Conservation (phyloP, 345 rosid genomes). For the Eucalyptus cloeziana region DNA sequence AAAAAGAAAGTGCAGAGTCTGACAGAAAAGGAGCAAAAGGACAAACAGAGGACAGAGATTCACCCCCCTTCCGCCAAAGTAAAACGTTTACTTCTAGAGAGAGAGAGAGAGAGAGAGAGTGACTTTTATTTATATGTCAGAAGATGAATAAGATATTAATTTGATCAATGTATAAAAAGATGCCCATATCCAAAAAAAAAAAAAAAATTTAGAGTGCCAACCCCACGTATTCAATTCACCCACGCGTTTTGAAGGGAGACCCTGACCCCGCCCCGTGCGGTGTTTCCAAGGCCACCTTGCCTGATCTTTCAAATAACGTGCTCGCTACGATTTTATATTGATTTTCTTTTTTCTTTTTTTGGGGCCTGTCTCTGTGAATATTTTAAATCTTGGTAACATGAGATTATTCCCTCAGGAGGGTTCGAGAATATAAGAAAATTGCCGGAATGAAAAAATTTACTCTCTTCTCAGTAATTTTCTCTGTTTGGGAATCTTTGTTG, state of each 20-base stretch:
- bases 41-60: not conserved
- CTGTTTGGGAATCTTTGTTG: not conserved
- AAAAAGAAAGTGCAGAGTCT: not conserved
- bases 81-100: not conserved
- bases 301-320: not conserved
- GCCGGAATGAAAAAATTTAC: not conserved
- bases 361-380: not conserved
- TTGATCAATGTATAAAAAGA: not conserved
- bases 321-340: rapidly evolving
- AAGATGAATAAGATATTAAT: not conserved
- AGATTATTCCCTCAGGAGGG: not conserved
- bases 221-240: not conserved
- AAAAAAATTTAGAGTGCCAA: not conserved
- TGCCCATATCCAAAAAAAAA: not conserved
- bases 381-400: not conserved
- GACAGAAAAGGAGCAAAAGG: not conserved
- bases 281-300: not conserved
- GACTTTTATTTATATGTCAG: not conserved
- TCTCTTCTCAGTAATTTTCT: not conserved
- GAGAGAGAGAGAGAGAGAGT: not conserved
- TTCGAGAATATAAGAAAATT: not conserved
- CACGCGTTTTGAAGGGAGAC: too few relatives aligned
- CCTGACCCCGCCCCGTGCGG: not conserved
- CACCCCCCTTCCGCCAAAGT: not conserved
- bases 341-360: rapidly evolving